Evolutionary conservation across 768 basidiomycete species (phyloP), one percentile per base, ranked within the genome.

Genomic region (Lactarius sp.): DNA sequence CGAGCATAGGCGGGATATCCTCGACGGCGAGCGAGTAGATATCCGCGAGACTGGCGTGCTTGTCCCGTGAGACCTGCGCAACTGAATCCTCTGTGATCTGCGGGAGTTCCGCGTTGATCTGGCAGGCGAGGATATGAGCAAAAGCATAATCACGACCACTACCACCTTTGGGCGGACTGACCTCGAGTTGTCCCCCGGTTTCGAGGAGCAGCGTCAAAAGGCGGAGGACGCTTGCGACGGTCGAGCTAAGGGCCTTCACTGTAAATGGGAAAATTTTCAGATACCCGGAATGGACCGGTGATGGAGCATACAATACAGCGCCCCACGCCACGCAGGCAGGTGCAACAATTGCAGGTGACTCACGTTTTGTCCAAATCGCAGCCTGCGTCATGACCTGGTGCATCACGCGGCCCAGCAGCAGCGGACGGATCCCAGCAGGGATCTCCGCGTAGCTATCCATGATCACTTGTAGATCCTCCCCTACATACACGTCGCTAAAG

Each of bases 281-380:
- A 34, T 42, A 10, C 46, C 50, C 9, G 12, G 33, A 12, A 12
- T 34, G 18, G 31, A 0, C 27, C 1, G 14, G 49, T 50, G 27
- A 22, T 5, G 50, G 2, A 46, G 14, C 42, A 44, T 44, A 16
- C 42, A 18, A 16, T 18, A 37, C 42, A n/a, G 18, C 39, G 16
- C 42, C 18, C 46, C 10, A 10, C 37, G 37, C 37, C 1, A 47
- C 18, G 6, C 18, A 44, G 16, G 42, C 37, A 37, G 37, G 8
- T 37, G 5, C 12, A 12, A 27, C 4, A 37, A 12, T 8, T 37
- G 10, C 9, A 6, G 39, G 3, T 44, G 16, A 37, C 44, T 64
- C 39, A 67, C 66, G 31, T 42, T 67, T 67, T 39, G 59, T 60
- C 66, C 66, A 67, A 20, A 65, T 54, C 14, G 59, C 66, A 6